phyloP scores from a whole-genome alignment of 73 alveolate species.

The Tetrahymena malaccensis region DNA sequence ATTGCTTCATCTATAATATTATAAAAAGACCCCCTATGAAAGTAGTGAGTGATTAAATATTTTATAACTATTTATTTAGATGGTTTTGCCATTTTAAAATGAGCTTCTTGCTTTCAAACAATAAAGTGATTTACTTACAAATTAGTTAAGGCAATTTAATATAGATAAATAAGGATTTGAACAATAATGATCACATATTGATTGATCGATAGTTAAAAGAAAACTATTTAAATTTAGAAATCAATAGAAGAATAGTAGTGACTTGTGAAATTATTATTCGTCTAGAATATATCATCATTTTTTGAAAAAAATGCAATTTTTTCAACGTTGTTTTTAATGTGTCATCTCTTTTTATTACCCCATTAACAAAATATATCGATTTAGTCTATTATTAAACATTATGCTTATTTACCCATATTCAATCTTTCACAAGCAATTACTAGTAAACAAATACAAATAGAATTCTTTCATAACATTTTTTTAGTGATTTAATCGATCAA shows the following conservation, averaged over 20 bases:
- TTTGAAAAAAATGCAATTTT: neutral
- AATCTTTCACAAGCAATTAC: neutral
- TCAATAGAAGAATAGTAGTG: neutral
- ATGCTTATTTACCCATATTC: neutral
- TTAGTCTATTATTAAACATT: neutral
- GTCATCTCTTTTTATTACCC: neutral
- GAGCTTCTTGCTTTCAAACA: no score
- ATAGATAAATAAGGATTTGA: no score
- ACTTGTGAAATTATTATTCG: neutral
- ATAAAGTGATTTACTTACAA: no score
- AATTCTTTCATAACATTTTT: neutral
- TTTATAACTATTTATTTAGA: no score
- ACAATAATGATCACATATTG: no score
- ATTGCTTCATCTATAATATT: neutral
- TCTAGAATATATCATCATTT: neutral
- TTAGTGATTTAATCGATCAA: neutral
- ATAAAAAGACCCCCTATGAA: neutral
- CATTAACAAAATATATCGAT: neutral
- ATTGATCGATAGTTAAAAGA: neutral
- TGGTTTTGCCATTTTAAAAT: no score
- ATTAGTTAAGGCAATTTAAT: neutral
- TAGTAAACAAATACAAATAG: neutral
- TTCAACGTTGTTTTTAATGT: neutral
- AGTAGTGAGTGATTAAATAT: no score
- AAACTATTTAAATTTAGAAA: neutral